A percentile compares a stretch with the other conserved stretches of the same genome.
Evolutionary conservation across 108 stramenopile species (phyloP).

Genomic region (Skeletonema potamos): DNA sequence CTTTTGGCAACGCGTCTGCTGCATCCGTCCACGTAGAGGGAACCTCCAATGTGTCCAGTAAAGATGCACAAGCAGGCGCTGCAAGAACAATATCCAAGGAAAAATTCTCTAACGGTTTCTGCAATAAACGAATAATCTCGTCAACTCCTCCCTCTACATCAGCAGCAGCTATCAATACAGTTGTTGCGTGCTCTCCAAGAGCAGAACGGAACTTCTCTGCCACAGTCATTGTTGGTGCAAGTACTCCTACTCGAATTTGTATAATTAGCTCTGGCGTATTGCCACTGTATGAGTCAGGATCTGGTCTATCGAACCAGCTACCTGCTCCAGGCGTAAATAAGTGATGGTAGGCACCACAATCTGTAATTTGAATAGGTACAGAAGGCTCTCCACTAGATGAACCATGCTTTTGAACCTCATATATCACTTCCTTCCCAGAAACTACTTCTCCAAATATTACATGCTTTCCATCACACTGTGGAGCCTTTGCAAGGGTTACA

Average conservation of each 20-base stretch:
- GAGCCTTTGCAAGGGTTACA: conserved; percentile 72
- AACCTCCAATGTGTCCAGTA: conserved; percentile 28
- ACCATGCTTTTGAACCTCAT: conserved; percentile 59
- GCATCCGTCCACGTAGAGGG: conserved; percentile 52
- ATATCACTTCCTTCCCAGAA: conserved; percentile 77
- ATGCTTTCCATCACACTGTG: conserved; percentile 94
- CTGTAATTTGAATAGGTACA: conserved; percentile 62
- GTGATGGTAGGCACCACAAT: conserved; percentile 73
- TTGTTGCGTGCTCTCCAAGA: conserved; percentile 41
- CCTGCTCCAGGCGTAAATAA: conserved; percentile 61
- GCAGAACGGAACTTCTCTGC: conserved; percentile 53
- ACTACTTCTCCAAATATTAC: conserved; percentile 92
- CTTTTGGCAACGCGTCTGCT: not conserved
- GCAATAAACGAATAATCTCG: conserved; percentile 9
- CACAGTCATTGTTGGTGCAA: conserved; percentile 56
- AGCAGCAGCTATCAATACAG: conserved; percentile 22
- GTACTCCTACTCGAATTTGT: conserved; percentile 66
- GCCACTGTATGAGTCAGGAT: conserved; percentile 68
- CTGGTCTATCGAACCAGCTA: conserved; percentile 83
- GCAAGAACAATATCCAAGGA: conserved; percentile 68
- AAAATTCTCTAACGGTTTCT: conserved; percentile 48
- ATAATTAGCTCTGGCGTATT: conserved; percentile 71
- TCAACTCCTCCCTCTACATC: conserved; percentile 23
- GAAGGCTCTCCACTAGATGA: conserved; percentile 42
- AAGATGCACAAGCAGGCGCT: conserved; percentile 63